Evolutionary conservation across 495 filamentous ascomycete species (phyloP).

Genomic region (Aspergillus haitiensis): DNA sequence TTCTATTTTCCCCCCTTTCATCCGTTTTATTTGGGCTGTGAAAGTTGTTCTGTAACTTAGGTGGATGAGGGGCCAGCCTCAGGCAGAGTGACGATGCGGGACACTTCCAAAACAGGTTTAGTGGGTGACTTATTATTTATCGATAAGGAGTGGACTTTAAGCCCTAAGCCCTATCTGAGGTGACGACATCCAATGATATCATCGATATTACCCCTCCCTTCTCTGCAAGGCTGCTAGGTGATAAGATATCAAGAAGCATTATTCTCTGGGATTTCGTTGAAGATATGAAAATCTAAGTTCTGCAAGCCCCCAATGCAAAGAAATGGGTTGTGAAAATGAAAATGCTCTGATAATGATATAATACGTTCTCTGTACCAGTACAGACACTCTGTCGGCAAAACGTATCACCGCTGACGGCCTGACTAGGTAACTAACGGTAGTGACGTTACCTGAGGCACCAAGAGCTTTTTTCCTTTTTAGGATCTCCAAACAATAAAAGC

Average conservation of each 20-base stretch:
- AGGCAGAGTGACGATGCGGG: constrained; percentile 22
- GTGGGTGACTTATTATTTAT: constrained; percentile 18
- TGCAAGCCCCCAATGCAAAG: too few relatives aligned
- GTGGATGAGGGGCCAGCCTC: constrained; percentile 4
- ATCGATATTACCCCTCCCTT: background rate
- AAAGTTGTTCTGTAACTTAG: constrained; percentile 7
- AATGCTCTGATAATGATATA: too few relatives aligned
- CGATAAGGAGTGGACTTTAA: constrained; percentile 30
- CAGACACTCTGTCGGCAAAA: constrained; percentile 27
- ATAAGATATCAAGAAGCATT: too few relatives aligned
- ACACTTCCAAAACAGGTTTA: constrained; percentile 18
- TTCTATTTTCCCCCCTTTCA: too few relatives aligned
- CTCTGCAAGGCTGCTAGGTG: background rate
- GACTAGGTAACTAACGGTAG: too few relatives aligned
- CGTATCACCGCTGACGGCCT: constrained; percentile 31
- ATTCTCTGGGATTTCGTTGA: too few relatives aligned
- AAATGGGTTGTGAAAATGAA: too few relatives aligned
- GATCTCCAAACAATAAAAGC: background rate
- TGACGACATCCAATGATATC: background rate
- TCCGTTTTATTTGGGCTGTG: background rate
- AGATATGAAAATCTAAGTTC: too few relatives aligned
- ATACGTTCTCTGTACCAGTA: too few relatives aligned
- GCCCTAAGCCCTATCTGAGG: constrained; percentile 19
- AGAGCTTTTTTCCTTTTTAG: constrained; percentile 14
- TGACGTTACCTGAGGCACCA: constrained; percentile 4